phyloP scores from a whole-genome alignment of 352 stramenopile species.

The Pythium dissotocum region DNA sequence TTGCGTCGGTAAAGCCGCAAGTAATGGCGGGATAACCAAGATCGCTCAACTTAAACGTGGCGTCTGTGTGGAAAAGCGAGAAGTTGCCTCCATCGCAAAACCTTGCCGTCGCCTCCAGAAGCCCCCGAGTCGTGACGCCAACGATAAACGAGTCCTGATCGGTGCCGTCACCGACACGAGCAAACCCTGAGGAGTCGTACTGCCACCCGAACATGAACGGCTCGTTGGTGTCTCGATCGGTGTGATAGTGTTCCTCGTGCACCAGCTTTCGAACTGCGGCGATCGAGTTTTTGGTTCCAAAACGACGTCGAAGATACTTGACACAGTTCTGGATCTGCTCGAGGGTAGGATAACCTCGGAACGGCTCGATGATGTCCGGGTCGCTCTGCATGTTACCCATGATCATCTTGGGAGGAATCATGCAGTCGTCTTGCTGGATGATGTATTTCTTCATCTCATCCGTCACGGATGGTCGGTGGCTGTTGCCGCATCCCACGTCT shows the following conservation, averaged over 20 bases:
- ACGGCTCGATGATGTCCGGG: background rate
- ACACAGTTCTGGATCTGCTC: background rate
- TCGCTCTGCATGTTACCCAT: background rate
- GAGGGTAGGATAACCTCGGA: background rate
- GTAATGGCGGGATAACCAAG: constrained; percentile 12
- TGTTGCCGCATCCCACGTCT: no score
- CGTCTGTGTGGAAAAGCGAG: constrained; percentile 7
- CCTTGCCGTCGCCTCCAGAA: background rate
- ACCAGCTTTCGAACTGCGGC: background rate
- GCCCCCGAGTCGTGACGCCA: background rate
- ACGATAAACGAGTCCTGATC: background rate
- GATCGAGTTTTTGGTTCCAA: background rate
- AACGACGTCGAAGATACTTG: background rate
- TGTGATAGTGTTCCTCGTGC: background rate
- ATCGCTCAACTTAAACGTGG: constrained; percentile 16
- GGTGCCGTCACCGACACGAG: background rate
- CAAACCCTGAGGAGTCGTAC: background rate
- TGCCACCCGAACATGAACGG: background rate
- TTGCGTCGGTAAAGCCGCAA: constrained; percentile 16
- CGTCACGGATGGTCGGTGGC: no score
- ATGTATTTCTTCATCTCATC: background rate
- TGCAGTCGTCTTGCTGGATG: background rate
- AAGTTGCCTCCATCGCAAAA: background rate
- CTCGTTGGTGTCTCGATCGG: background rate
- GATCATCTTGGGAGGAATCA: background rate